Base-by-base conservation (phyloP, 345 rosid genomes). In the Corchorus olitorius region DNA sequence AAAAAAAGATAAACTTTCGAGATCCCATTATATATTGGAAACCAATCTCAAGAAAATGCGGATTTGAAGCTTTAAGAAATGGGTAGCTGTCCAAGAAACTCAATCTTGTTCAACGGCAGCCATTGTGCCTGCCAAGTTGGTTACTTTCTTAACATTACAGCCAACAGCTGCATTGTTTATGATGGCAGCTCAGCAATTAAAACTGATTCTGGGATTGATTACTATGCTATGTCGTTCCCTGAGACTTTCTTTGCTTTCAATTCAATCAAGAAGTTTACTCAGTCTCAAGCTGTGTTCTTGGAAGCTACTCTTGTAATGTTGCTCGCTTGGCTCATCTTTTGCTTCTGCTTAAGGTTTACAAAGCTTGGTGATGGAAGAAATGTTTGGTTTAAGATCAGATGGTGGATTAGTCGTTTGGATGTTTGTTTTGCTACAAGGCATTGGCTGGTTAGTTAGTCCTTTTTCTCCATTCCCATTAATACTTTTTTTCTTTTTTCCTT, bases 361-460 rank as follows among this genome's bases (percentile, higher is more conserved):
- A 92, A 93, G 86, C 84, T 88, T 55, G 89, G 92, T 9, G 94
- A 93, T 81, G 97, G 99, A 2, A 83, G 84, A 63, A 88, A 76
- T 48, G 16, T 82, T 37, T 90, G 97, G 97, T 96, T 96, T 75
- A 85, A 78, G 72, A 77, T 96, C 74, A 85, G 99, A 60, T 96
- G 99, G 98, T 93, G 97, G 97, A 81, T 96, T 82, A 91, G 97
- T 83, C 83, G 99, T 5, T 78, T 96, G 60, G 99, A 96, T 77
- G 74, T 96, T 82, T 88, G 92, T 87, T 96, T 90, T 78, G 83
- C 99, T 78, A 96, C 98, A 20, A 80, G 98, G 75, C 99, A 96
- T 84, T 96, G 98, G 98, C 93, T 93, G 84, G 99, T 95, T 65
- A 82, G 99, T 95, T 65, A 82, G 83, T 86, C 12, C 69, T 48